Evolutionary conservation across 768 basidiomycete genomes (phyloP).

Genomic region (Naganishia onofrii): DNA sequence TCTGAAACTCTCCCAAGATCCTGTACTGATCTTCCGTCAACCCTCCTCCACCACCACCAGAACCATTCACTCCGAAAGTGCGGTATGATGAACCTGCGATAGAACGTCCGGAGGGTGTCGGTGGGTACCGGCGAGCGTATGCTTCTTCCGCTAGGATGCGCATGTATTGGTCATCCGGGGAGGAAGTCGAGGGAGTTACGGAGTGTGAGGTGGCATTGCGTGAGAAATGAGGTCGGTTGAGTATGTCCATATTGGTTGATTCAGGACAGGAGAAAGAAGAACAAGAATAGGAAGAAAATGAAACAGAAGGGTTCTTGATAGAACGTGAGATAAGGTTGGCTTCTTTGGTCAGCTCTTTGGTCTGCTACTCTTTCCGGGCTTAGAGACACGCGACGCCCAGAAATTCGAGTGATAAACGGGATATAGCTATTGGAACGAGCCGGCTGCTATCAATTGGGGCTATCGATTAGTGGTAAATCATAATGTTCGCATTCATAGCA

Average conservation of each 20-base stretch:
- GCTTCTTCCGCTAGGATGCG: not conserved
- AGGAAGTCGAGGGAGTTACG: not conserved
- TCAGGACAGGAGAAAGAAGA: no score
- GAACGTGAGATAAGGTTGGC: no score
- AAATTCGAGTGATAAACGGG: no score
- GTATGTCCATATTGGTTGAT: not conserved
- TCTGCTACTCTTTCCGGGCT: no score
- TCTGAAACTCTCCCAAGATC: constrained; percentile 27
- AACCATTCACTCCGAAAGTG: not conserved
- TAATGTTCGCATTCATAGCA: constrained; percentile 20
- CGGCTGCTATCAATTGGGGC: not conserved
- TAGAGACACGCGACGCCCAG: no score
- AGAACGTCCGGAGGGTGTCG: not conserved
- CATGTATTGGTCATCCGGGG: not conserved
- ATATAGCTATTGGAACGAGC: no score
- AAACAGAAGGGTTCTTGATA: no score
- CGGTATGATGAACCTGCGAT: not conserved
- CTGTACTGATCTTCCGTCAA: constrained; percentile 24
- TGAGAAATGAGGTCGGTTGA: not conserved
- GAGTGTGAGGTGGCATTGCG: not conserved
- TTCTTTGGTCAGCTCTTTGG: no score
- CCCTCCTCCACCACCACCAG: not conserved
- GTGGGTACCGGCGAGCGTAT: not conserved
- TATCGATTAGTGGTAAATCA: constrained; percentile 27
- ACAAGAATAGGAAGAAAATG: no score